A percentile compares a stretch with the other conserved stretches of the same genome.
phyloP scores from a whole-genome alignment of 768 basidiomycete genomes.

The Boletus edulis region DNA sequence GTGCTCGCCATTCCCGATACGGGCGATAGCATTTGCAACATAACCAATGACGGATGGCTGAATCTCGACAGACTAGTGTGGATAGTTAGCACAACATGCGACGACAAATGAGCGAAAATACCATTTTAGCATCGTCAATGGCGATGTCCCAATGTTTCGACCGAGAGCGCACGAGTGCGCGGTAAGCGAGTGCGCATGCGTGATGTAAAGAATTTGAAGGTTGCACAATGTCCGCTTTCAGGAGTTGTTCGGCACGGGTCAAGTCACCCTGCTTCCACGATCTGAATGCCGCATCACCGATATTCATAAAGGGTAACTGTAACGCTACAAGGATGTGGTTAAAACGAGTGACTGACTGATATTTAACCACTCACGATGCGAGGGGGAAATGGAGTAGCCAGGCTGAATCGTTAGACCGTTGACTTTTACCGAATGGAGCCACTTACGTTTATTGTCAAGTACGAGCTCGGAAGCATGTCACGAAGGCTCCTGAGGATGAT shows the following conservation, averaged over 20 bases:
- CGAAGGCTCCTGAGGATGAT: neutral
- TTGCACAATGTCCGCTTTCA: neutral
- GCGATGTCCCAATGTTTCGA: neutral
- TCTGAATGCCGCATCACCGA: neutral
- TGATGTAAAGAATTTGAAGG: neutral
- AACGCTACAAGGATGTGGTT: neutral
- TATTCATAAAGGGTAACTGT: neutral
- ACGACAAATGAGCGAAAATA: neutral
- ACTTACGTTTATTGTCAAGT: neutral
- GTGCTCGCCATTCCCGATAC: neutral
- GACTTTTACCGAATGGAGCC: too few relatives aligned
- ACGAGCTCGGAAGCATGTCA: neutral
- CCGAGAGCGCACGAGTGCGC: neutral
- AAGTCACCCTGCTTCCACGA: constrained; percentile 1
- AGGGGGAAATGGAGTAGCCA: too few relatives aligned
- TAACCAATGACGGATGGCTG: constrained; percentile 7
- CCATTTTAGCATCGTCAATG: constrained; percentile 5
- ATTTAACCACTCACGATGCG: neutral
- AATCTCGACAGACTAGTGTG: neutral
- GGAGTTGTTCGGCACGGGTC: neutral
- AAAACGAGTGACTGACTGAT: neutral
- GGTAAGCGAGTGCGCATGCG: constrained; percentile 3
- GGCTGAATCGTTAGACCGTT: neutral
- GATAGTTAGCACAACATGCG: neutral
- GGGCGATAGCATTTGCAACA: constrained; percentile 3